A percentile compares a stretch with the other conserved stretches of the same genome.
Evolutionary conservation across 805 yeast genomes (phyloP).

Genomic region (Nakazawaea siamensis): DNA sequence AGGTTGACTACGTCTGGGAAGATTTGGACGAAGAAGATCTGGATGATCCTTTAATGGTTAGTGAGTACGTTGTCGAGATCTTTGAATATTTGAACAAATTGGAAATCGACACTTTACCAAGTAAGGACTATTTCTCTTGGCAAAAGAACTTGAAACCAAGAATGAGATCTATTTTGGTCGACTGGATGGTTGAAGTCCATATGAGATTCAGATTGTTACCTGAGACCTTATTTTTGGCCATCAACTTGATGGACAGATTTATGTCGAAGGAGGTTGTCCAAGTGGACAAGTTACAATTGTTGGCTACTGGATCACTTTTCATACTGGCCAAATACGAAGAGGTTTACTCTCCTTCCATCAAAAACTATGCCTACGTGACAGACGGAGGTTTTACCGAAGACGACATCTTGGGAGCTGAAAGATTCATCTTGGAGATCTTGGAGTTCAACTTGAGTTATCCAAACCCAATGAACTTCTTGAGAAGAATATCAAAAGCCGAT

Average conservation of each 20-base stretch:
- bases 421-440: conserved; percentile 62
- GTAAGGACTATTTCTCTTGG: conserved; percentile 54
- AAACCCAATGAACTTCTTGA: conserved; percentile 81
- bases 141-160: conserved; percentile 67
- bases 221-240: conserved; percentile 77
- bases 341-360: conserved; percentile 78
- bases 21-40: conserved; percentile 64
- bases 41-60: conserved; percentile 80
- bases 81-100: conserved; percentile 69
- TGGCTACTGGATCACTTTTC: conserved; percentile 80
- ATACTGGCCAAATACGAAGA: conserved; percentile 94
- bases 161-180: conserved; percentile 82
- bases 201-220: conserved; percentile 74
- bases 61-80: conserved; percentile 85
- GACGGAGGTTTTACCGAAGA: conserved; percentile 79
- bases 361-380: conserved; percentile 80
- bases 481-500: conserved; percentile 87
- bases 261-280: conserved; percentile 68
- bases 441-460: conserved; percentile 77
- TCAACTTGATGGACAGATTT: conserved; percentile 82
- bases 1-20: conserved; percentile 51
- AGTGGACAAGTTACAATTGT: conserved; percentile 71
- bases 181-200: conserved; percentile 91
- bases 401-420: conserved; percentile 78
- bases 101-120: conserved; percentile 69